These are phyloP conservation scores for Suillus plorans DNA, from an alignment of 768 basidiomycete species.

Conservation along the genomic window DNA sequence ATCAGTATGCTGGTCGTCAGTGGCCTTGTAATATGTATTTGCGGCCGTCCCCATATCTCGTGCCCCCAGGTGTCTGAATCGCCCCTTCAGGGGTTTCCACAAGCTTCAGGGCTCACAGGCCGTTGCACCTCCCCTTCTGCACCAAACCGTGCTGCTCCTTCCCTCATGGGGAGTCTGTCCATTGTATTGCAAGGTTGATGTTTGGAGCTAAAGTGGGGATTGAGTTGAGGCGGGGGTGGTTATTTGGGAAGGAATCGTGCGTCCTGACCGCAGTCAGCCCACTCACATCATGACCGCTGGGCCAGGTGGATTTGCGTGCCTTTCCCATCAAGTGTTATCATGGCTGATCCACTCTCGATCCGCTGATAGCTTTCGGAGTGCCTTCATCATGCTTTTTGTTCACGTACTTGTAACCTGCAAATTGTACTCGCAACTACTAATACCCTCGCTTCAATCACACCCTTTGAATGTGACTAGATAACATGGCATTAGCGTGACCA, in stretches of 20 bases:
- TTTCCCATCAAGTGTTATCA: no score
- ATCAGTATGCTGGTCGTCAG: background rate
- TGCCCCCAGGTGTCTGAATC: background rate
- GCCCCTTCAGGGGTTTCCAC: background rate
- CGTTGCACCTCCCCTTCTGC: background rate
- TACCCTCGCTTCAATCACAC: no score
- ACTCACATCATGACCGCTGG: no score
- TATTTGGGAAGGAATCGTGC: background rate
- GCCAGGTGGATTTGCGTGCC: no score
- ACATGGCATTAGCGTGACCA: no score
- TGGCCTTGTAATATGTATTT: no score
- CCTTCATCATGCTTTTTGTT: no score
- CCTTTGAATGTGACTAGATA: no score
- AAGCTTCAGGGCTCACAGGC: background rate
- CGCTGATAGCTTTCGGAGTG: no score
- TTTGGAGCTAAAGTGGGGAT: background rate
- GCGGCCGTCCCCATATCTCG: background rate
- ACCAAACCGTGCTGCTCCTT: background rate
- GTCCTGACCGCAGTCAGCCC: conserved; percentile 12
- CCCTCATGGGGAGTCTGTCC: background rate
- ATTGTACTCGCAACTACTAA: no score
- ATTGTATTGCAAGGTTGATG: background rate
- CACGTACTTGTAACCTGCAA: no score
- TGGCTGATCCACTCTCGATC: no score
- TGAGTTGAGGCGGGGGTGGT: background rate